A percentile compares a stretch with the other conserved stretches of the same genome.
Conservation (phyloP, 2,329 filamentous ascomycete genomes). For the Fusarium abutilonis region DNA sequence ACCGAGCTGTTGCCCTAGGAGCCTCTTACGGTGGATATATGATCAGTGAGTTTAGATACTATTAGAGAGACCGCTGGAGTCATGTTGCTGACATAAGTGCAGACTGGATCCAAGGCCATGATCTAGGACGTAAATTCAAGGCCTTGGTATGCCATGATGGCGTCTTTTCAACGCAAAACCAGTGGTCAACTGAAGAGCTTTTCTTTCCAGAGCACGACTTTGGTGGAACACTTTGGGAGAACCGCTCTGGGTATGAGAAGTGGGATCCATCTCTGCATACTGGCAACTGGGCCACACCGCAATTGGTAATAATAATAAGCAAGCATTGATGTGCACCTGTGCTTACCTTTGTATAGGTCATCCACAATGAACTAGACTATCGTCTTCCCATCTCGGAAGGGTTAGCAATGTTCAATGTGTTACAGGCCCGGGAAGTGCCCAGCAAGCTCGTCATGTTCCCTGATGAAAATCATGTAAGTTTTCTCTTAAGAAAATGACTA, state of each 20-base stretch:
- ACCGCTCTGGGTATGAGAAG: slow-evolving; percentile 70
- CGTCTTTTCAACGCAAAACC: slow-evolving; percentile 76
- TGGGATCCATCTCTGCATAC: slow-evolving; percentile 75
- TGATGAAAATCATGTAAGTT: slow-evolving; percentile 69
- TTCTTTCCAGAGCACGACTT: slow-evolving; percentile 77
- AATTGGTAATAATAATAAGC: slow-evolving; percentile 66
- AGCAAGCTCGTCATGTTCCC: slow-evolving; percentile 85
- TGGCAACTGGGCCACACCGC: slow-evolving; percentile 83
- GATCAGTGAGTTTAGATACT: slow-evolving; percentile 64
- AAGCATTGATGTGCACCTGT: neutral
- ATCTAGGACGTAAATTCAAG: slow-evolving; percentile 84
- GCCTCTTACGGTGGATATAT: slow-evolving; percentile 81
- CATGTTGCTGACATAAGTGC: slow-evolving; percentile 43
- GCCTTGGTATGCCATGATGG: slow-evolving; percentile 90
- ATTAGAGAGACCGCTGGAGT: neutral
- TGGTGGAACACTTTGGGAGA: slow-evolving; percentile 69
- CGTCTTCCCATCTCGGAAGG: slow-evolving; percentile 87
- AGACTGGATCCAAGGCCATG: slow-evolving; percentile 91
- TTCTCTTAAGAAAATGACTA: slow-evolving; percentile 1
- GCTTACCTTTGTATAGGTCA: slow-evolving; percentile 54
- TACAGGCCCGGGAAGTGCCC: slow-evolving; percentile 78
- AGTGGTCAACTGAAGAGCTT: slow-evolving; percentile 73
- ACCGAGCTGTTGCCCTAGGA: slow-evolving; percentile 76
- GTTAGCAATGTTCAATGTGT: slow-evolving; percentile 83
- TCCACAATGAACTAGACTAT: slow-evolving; percentile 92